A percentile compares a stretch with the other conserved stretches of the same genome.
Conservation (phyloP, 2,329 filamentous ascomycete species). For the Fusarium chuoi region DNA sequence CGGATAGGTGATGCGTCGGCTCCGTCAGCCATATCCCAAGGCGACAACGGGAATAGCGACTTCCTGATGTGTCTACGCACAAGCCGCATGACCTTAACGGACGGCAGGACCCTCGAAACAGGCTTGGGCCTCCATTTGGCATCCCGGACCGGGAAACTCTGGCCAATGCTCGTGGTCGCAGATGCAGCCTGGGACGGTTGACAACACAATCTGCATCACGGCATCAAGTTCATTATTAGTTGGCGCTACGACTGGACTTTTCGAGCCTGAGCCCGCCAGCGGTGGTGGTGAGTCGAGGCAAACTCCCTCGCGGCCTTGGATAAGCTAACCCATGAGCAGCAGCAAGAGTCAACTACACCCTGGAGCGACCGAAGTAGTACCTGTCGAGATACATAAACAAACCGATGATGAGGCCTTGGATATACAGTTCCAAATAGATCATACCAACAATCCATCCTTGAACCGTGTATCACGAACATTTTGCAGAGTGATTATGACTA, state of each 20-base stretch:
- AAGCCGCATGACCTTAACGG: no score
- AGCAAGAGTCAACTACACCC: not conserved
- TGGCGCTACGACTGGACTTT: not conserved
- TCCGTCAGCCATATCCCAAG: no score
- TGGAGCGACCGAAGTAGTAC: not conserved
- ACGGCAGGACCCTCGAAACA: not conserved
- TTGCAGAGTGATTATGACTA: accelerated
- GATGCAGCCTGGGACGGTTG: not conserved
- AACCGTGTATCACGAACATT: not conserved
- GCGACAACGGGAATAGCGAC: not conserved
- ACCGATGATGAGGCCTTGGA: not conserved
- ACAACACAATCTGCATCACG: not conserved
- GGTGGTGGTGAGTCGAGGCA: not conserved
- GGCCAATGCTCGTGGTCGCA: no score
- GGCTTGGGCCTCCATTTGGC: accelerated
- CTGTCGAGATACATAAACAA: not conserved
- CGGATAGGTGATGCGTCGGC: not conserved
- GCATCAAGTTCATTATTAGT: accelerated
- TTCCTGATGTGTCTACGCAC: accelerated
- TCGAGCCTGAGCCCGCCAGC: not conserved
- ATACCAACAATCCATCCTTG: not conserved
- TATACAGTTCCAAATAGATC: no score
- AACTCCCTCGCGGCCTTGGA: accelerated
- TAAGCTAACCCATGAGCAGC: not conserved
- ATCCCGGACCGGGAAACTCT: accelerated